Percentiles rank a stretch among this genome's conserved stretches.
phyloP scores from a whole-genome alignment of 2,329 filamentous ascomycete species.

The Penicillium expansum region DNA sequence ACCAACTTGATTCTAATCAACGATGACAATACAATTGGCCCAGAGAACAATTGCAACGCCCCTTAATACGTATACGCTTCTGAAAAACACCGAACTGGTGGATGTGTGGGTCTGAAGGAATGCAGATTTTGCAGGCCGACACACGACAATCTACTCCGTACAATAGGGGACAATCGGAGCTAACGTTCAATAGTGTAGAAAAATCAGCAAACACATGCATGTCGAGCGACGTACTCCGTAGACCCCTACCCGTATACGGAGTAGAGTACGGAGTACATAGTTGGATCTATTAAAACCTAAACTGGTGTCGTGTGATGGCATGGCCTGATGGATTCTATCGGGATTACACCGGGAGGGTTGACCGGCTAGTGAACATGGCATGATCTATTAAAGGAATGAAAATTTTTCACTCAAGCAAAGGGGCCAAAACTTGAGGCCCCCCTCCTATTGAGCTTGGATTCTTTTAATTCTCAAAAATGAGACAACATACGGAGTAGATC shows the following conservation, averaged over 20 bases:
- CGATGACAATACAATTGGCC: not conserved
- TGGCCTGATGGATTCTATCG: constrained; percentile 23
- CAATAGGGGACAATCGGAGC: not conserved
- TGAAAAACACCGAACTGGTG: not conserved
- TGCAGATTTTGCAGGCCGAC: not conserved
- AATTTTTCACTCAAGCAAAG: not conserved
- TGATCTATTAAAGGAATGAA: constrained; percentile 9
- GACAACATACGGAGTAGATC: too few species aligned
- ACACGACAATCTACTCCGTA: not conserved
- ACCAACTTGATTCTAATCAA: not conserved
- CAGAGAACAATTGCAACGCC: not conserved
- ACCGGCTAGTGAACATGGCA: constrained; percentile 10
- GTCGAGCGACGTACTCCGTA: too few species aligned
- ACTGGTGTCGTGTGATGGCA: constrained; percentile 14
- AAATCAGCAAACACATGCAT: constrained; percentile 10
- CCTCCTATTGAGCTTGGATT: not conserved
- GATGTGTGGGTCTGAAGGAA: not conserved
- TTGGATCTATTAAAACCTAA: not conserved
- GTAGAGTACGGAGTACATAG: too few species aligned
- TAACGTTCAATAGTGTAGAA: not conserved
- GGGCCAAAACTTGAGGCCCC: not conserved
- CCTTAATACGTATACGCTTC: not conserved
- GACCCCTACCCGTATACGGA: not conserved
- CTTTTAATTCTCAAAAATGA: not conserved
- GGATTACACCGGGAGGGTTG: not conserved